Evolutionary conservation across 2,329 filamentous ascomycete species (phyloP), one percentile per base, ranked within the genome.

Genomic region (Aspergillus viridinutans): DNA sequence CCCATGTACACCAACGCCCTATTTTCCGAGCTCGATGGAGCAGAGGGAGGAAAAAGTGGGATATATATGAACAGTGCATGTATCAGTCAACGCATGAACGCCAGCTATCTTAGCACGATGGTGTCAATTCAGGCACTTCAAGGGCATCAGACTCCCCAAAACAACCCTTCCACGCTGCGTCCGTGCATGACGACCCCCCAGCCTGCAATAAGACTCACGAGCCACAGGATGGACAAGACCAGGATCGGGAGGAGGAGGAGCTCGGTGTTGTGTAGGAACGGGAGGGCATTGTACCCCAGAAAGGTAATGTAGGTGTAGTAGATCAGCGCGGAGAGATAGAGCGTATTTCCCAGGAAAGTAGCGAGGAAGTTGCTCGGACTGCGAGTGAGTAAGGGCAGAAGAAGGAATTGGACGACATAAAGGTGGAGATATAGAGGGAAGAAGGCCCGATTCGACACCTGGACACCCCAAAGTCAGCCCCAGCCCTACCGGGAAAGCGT

Each of bases 251-350:
- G 76, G 32, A 89, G 77, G 14, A 89, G 76, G 3, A 88, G 78
- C 69, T 88, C 85, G 1, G 86, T 88, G 62, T 88, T 85, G 67
- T 85, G 83, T 25, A 88, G 72, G 68, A 88, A 88, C 0, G 86
- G 85, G 17, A 89, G 75, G 25, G 85, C 85, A 64, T 88, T 88
- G 72, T 88, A 89, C 35, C 86, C 86, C 47, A 89, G 75, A 69
- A 89, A 89, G 8, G 83, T 86, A 65, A 88, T 86, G 62, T 88
- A 81, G 67, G 83, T 85, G 72, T 88, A 88, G 73, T 88, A 88
- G 28, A 80, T 80, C 52, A 87, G 73, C 0, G 85, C 86, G 40
- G 85, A 76, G n/a, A 88, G 78, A 65, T 88, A 88, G 61, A 88
- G 79, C 1, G 84, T 81, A 67, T 89, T 88, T 28, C 85, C 84